Evolutionary conservation across 148 eudicot species (phyloP), one percentile per base, ranked within the genome.

Genomic region (Amaranthus palmeri): DNA sequence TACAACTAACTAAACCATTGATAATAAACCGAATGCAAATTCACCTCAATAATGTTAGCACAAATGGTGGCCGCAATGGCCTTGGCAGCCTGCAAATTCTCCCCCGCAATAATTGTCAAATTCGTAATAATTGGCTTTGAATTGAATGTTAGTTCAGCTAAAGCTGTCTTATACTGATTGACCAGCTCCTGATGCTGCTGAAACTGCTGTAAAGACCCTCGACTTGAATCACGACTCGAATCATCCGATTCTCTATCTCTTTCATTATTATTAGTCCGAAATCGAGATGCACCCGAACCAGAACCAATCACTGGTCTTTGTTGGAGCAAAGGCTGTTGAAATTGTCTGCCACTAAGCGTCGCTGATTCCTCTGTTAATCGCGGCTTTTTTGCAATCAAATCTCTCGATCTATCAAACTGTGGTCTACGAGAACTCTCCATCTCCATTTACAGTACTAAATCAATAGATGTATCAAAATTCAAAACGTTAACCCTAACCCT

Each of bases 61-160:
- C 97, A 90, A 80, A 96, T 75, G 45, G 88, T 80, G 12, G 83
- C 76, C 3, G 91, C 93, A 52, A 96, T 85, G 4, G 93, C 88
- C 83, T 87, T 90, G 6, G 99, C 99, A 12, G 93, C 99, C 52
- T 83, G 96, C 81, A 82, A 55, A 80, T 83, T 90, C 82, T 92
- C 97, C 2, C 99, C 97, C 0, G 99, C 99, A 11, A 96, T 96
- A 18, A 96, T 96, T 15, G 99, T 88, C 81, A 96, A 81, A 69
- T 92, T 96, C 3, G 99, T 96, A 63, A 96, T 96, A 48, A 96
- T 96, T 0, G 99, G 99, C 80, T 96, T 96, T n/a, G 99, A 96
- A 73, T 96, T 96, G 61, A 92, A 87, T 8, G 96, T 96, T 61
- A 96, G 86, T 81, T 96, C 99, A 46, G 92, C 83, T 7, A 96